These are phyloP conservation scores for Boletus sp. DNA, from an alignment of 768 basidiomycete species.

Conservation along the genomic window DNA sequence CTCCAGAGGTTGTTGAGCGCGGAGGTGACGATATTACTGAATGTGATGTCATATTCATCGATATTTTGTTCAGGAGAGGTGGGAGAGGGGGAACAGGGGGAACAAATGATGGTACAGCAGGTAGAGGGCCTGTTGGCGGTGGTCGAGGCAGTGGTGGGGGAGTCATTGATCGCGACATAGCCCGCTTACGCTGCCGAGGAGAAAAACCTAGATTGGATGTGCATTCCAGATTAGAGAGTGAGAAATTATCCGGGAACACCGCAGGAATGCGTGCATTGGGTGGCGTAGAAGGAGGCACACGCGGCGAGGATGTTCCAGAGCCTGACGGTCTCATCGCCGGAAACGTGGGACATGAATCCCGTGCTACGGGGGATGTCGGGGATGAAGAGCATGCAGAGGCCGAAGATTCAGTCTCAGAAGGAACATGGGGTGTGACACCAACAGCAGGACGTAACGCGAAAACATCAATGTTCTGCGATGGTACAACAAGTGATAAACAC, in stretches of 20 bases:
- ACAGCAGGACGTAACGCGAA: constrained; percentile 19
- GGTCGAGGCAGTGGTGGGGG: constrained; percentile 27
- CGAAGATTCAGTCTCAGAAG: constrained; percentile 21
- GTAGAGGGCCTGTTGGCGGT: constrained; percentile 30
- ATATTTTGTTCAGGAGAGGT: constrained; percentile 16
- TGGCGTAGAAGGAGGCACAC: not conserved
- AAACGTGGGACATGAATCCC: constrained; percentile 1
- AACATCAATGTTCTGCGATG: constrained; percentile 1
- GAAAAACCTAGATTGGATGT: constrained; percentile 2
- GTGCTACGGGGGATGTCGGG: constrained; percentile 10
- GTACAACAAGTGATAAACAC: constrained; percentile 15
- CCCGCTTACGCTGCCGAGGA: constrained; percentile 21
- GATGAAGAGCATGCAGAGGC: constrained; percentile 12
- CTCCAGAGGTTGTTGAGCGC: constrained; percentile 4
- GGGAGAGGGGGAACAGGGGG: constrained; percentile 31
- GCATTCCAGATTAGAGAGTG: constrained; percentile 22
- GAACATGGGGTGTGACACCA: constrained; percentile 18
- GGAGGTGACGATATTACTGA: constrained; percentile 7
- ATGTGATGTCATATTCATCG: constrained; percentile 9
- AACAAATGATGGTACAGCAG: constrained; percentile 24
- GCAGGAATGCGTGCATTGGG: constrained; percentile 5
- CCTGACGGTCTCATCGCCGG: not conserved
- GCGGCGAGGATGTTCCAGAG: not conserved
- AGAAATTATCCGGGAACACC: constrained; percentile 1
- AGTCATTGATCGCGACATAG: constrained; percentile 25